Base-by-base conservation (phyloP, 805 yeast genomes). In the Yarrowia sp. region DNA sequence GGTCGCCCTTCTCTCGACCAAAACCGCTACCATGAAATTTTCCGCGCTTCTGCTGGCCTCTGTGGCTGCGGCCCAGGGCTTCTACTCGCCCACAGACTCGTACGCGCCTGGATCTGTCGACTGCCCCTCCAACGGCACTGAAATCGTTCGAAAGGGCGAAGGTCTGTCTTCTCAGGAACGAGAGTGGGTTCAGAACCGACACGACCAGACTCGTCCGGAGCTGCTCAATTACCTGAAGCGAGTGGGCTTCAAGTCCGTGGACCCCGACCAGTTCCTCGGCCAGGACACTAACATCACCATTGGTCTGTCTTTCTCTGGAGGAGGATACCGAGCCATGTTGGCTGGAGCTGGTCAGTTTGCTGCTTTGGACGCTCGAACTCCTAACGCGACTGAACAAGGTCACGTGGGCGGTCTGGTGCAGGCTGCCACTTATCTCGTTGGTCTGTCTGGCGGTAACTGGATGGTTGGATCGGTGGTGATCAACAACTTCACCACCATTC, bases 251-350 rank as follows among this genome's bases (percentile, higher is more conserved):
- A 73, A 77, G 14, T 85, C 81, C 67, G 83, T 84, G 68, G 80
- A 83, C 68, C 81, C 83, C 1, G 82, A 89, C 13, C 90, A 96
- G 96, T 78, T 89, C 57, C 79, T 90, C 32, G 87, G 90, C 1
- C 82, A 92, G 9, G 66, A 73, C 65, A 68, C 72, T 10, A 60
- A 69, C 17, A 57, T 74, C 51, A 68, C 67, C 6, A 67, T 75
- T 35, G 81, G 79, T 8, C 66, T 77, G 14, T 86, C 91, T 7
- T 85, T 86, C 69, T 84, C 90, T 15, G 97, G 97, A 50, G 98
- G 98, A 70, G 98, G 98, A 5, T 92, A 89, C 74, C 80, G 97
- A 68, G 95, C 96, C 39, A 89, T 91, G 90, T 75, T 90, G 48
- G 76, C 80, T 66, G 96, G 96, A 1, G 96, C 95, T 4, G 96